Conservation (phyloP, 1,284 basidiomycete genomes). For the Ceratobasidium sp. region DNA sequence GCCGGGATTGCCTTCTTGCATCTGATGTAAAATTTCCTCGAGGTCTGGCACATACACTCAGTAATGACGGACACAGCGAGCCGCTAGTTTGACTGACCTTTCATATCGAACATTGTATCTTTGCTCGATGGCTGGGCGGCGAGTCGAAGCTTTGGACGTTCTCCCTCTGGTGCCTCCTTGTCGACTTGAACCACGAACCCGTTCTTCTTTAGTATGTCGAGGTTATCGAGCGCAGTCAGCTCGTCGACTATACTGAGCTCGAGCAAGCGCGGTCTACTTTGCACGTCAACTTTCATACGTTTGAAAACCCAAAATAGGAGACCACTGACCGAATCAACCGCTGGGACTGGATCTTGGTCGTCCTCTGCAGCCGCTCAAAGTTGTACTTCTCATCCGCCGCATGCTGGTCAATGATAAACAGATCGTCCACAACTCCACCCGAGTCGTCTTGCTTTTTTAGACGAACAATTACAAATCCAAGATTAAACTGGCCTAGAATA, state of each 20-base stretch:
- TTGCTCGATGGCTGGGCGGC: constrained; percentile 93
- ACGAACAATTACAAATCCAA: constrained; percentile 93
- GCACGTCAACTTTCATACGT: not conserved
- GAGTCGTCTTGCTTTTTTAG: constrained; percentile 58
- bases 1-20: constrained; percentile 82
- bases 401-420: constrained; percentile 95
- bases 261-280: constrained; percentile 77
- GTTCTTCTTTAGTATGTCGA: constrained; percentile 84
- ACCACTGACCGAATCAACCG: constrained; percentile 78
- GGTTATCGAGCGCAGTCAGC: constrained; percentile 87
- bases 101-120: constrained; percentile 83
- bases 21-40: constrained; percentile 91
- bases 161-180: constrained; percentile 66
- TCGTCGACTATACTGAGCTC: constrained; percentile 94
- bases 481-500: constrained; percentile 94
- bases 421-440: constrained; percentile 72
- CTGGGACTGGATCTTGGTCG: constrained; percentile 90
- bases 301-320: constrained; percentile 23
- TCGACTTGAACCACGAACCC: constrained; percentile 84
- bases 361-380: constrained; percentile 92
- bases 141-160: constrained; percentile 73
- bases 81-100: constrained; percentile 62
- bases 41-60: constrained; percentile 72
- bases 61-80: not conserved
- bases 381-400: constrained; percentile 98